phyloP scores from a whole-genome alignment of 2,329 filamentous ascomycete species.

The Aspergillus novoparasiticus region DNA sequence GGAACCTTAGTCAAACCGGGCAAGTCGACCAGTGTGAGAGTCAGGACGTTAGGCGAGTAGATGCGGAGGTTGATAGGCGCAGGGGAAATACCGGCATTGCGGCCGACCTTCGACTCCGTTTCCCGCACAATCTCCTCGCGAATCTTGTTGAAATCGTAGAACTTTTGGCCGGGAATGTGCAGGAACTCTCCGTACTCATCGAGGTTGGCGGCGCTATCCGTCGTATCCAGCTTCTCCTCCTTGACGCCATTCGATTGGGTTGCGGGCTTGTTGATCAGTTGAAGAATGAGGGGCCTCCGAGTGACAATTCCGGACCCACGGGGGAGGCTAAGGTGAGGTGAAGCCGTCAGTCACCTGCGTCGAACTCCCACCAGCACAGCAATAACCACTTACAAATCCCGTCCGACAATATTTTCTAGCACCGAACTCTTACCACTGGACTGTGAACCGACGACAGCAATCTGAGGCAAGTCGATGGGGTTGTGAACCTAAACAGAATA shows the following conservation, averaged over 20 bases:
- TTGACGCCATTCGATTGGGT: slow-evolving; percentile 71
- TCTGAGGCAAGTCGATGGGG: slow-evolving; percentile 97
- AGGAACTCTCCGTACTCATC: slow-evolving; percentile 99
- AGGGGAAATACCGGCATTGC: slow-evolving; percentile 94
- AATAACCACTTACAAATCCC: slow-evolving; percentile 80
- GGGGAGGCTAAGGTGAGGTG: slow-evolving; percentile 67
- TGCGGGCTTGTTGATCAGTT: slow-evolving; percentile 89
- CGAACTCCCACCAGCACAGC: slow-evolving; percentile 8
- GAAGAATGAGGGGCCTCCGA: slow-evolving; percentile 89
- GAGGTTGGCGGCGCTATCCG: slow-evolving; percentile 83
- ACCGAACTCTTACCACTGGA: slow-evolving; percentile 99
- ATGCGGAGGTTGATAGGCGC: slow-evolving; percentile 97
- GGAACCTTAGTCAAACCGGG: slow-evolving; percentile 96
- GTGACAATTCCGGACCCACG: slow-evolving; percentile 98
- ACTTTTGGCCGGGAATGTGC: slow-evolving; percentile 96
- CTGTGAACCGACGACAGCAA: slow-evolving; percentile 96
- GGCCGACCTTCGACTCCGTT: slow-evolving; percentile 93
- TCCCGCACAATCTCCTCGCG: slow-evolving; percentile 96
- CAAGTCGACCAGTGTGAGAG: slow-evolving; percentile 92
- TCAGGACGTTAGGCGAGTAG: slow-evolving; percentile 97
- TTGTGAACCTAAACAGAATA: slow-evolving; percentile 75
- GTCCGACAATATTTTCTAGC: slow-evolving; percentile 95
- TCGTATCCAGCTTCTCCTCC: slow-evolving; percentile 64
- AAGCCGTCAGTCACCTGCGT: slow-evolving; percentile 28
- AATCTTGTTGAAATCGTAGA: slow-evolving; percentile 97